Percentiles rank a stretch among this genome's conserved stretches.
phyloP scores from a whole-genome alignment of 1,284 basidiomycete genomes.

The Ceratorhiza oryzae-sativae region DNA sequence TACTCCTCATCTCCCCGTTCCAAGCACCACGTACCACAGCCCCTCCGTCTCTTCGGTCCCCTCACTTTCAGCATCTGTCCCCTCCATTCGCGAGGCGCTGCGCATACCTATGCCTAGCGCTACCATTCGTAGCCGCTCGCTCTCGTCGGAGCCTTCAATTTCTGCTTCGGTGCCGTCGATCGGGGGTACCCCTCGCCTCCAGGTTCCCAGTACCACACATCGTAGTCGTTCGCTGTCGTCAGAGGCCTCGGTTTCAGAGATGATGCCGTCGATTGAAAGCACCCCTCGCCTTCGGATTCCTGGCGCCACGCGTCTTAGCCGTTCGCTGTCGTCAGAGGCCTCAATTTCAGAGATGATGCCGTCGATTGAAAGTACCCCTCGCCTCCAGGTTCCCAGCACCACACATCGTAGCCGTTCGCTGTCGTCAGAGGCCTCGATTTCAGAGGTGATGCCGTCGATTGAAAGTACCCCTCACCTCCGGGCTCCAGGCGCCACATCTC shows the following conservation, averaged over 20 bases:
- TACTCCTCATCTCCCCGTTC: conserved; percentile 18
- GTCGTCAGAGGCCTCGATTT: conserved; percentile 4
- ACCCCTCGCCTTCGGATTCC: conserved; percentile 13
- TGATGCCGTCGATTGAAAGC: background rate
- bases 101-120: background rate
- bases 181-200: background rate
- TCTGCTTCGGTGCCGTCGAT: background rate
- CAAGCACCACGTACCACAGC: conserved; percentile 11
- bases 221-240: conserved; percentile 9
- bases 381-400: background rate
- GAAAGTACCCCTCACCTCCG: background rate
- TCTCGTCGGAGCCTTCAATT: conserved; percentile 12
- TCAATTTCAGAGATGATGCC: background rate
- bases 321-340: background rate
- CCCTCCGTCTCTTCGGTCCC: background rate
- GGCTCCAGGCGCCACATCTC: conserved; percentile 18
- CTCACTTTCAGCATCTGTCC: conserved; percentile 11
- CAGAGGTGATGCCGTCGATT: background rate
- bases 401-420: background rate
- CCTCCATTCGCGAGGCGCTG: background rate
- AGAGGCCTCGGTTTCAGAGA: background rate
- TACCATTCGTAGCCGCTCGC: background rate
- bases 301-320: background rate
- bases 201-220: conserved; percentile 8
- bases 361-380: background rate